phyloP scores from a whole-genome alignment of 805 yeast species.

The Lipomyces oligophaga region DNA sequence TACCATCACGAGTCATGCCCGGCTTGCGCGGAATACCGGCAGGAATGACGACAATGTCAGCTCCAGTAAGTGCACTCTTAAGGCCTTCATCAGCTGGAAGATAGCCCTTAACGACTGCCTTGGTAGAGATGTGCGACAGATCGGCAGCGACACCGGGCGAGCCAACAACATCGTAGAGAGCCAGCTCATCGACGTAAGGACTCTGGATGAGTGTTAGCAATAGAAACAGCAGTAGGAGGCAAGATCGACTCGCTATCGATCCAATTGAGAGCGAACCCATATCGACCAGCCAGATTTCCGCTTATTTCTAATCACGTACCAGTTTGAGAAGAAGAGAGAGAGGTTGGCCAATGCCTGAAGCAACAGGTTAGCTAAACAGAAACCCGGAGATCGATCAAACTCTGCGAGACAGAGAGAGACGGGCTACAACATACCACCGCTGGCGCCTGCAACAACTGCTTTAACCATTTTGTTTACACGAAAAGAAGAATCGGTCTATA shows the following conservation, averaged over 20 bases:
- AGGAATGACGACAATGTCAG: constrained; percentile 85
- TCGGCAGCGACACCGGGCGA: constrained; percentile 88
- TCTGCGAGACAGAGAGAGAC: background rate
- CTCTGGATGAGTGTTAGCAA: constrained; percentile 33
- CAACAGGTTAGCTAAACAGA: background rate
- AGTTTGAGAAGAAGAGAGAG: constrained; percentile 75
- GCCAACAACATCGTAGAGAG: constrained; percentile 80
- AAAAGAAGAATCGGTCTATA: too few species aligned
- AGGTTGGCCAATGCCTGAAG: constrained; percentile 82
- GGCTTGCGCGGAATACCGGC: constrained; percentile 94
- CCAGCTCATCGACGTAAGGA: constrained; percentile 57
- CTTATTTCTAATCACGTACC: too few species aligned
- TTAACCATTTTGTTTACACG: constrained; percentile 35
- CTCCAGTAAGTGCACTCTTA: constrained; percentile 63
- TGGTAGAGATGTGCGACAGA: constrained; percentile 75
- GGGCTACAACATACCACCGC: constrained; percentile 26
- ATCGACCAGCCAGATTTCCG: too few species aligned
- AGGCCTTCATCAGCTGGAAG: constrained; percentile 65
- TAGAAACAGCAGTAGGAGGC: background rate
- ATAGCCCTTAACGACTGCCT: constrained; percentile 55
- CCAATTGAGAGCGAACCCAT: too few species aligned
- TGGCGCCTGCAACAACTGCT: constrained; percentile 68
- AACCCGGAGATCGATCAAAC: background rate
- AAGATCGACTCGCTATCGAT: too few species aligned
- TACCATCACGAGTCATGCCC: constrained; percentile 85